phyloP scores from a whole-genome alignment of 2,329 filamentous ascomycete species.

The Teratosphaeria epicoccoides region DNA sequence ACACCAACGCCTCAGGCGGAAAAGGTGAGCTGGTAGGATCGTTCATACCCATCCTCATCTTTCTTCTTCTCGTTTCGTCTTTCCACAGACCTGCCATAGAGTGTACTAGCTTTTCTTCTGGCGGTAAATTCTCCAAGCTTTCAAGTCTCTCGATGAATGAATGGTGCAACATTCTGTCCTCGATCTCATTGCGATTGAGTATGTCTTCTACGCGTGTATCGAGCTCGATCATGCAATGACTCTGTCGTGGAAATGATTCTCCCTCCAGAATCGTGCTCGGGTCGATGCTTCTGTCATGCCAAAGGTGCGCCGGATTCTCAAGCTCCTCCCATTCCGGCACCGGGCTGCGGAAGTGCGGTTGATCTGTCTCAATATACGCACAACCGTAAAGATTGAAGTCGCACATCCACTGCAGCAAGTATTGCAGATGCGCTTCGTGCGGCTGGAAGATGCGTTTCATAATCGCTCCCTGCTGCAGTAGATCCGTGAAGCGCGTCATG shows the following conservation, averaged over 20 bases:
- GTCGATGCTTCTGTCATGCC: constrained; percentile 68
- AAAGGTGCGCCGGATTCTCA: constrained; percentile 54
- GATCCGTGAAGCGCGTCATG: constrained; percentile 77
- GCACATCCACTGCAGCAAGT: constrained; percentile 91
- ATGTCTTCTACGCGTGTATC: constrained; percentile 87
- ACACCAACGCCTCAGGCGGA: constrained; percentile 66
- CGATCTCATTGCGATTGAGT: constrained; percentile 65
- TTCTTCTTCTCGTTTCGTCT: constrained; percentile 73
- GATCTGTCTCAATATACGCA: constrained; percentile 58
- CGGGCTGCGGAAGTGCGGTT: constrained; percentile 62
- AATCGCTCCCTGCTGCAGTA: constrained; percentile 78
- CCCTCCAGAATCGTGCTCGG: constrained; percentile 50
- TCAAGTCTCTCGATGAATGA: constrained; percentile 66
- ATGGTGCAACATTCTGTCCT: constrained; percentile 71
- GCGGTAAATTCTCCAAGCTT: constrained; percentile 41
- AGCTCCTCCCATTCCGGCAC: constrained; percentile 59
- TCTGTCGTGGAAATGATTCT: constrained; percentile 59
- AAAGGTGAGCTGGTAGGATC: constrained; percentile 62
- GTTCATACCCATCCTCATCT: constrained; percentile 55
- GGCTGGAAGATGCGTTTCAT: constrained; percentile 78
- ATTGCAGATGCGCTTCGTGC: constrained; percentile 88
- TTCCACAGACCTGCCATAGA: constrained; percentile 93
- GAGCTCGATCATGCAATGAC: constrained; percentile 80
- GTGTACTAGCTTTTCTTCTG: constrained; percentile 71
- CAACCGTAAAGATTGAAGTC: constrained; percentile 98